phyloP scores from a whole-genome alignment of 2,329 filamentous ascomycete species.

The Ascochyta viciae-villosae region DNA sequence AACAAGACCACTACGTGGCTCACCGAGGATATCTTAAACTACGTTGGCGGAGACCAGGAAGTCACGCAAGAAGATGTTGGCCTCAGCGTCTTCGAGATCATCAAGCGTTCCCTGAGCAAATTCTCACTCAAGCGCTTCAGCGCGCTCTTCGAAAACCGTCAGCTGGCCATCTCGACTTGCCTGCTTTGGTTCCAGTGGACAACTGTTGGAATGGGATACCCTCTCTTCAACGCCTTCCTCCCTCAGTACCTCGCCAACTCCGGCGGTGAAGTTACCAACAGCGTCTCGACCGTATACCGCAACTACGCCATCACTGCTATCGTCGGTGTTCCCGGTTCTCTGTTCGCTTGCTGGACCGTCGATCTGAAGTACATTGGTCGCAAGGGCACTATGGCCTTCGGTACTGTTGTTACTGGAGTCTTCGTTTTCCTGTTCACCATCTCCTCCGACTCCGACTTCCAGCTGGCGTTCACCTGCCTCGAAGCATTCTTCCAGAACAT shows the following conservation, averaged over 20 bases:
- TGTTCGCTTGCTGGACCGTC: constrained; percentile 77
- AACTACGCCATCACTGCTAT: constrained; percentile 84
- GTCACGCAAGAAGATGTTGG: constrained; percentile 46
- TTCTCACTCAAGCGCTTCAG: constrained; percentile 73
- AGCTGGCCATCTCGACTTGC: constrained; percentile 56
- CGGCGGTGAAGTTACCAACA: constrained; percentile 39
- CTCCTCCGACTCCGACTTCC: constrained; percentile 62
- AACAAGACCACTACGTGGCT: constrained; percentile 64
- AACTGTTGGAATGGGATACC: constrained; percentile 84
- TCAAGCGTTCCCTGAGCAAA: constrained; percentile 66
- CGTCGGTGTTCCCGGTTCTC: constrained; percentile 76
- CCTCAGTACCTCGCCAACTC: constrained; percentile 79
- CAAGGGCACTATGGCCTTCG: constrained; percentile 73
- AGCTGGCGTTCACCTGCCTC: constrained; percentile 71
- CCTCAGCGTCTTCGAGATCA: constrained; percentile 56
- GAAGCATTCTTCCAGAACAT: constrained; percentile 70
- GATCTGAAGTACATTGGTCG: constrained; percentile 75
- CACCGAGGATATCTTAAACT: constrained; percentile 70
- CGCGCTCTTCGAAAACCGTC: constrained; percentile 64
- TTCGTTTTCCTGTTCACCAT: constrained; percentile 72
- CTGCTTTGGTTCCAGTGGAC: constrained; percentile 81
- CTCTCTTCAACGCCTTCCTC: constrained; percentile 89
- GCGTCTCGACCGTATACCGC: constrained; percentile 64
- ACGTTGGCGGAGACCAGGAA: constrained; percentile 58
- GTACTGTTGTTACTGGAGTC: constrained; percentile 70